phyloP scores from a whole-genome alignment of 495 filamentous ascomycete species.

The Penicillium odoratum region DNA sequence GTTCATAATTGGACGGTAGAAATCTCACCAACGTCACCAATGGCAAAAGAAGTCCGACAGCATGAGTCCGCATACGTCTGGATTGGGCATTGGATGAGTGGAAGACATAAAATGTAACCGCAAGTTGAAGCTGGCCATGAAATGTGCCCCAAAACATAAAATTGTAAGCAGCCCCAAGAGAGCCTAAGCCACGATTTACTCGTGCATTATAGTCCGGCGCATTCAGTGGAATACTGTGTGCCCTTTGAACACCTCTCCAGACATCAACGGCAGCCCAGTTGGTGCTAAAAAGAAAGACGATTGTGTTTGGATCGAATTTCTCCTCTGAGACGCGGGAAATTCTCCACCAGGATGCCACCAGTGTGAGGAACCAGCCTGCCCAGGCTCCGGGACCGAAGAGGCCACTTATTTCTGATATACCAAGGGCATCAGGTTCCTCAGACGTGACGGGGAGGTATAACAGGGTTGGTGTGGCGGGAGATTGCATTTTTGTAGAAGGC shows the following conservation, averaged over 20 bases:
- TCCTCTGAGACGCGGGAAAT: slow-evolving; percentile 4
- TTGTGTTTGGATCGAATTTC: slow-evolving; percentile 6
- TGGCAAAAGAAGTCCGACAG: background rate
- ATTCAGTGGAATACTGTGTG: slow-evolving; percentile 1
- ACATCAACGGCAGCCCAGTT: slow-evolving; percentile 9
- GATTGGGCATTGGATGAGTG: background rate
- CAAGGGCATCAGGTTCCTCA: slow-evolving; percentile 1
- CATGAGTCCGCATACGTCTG: background rate
- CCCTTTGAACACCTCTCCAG: background rate
- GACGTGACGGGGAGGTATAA: slow-evolving; percentile 7
- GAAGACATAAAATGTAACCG: background rate
- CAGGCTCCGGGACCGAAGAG: background rate
- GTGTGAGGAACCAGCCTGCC: slow-evolving; percentile 6
- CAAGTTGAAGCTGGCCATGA: background rate
- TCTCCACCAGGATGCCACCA: slow-evolving; percentile 6
- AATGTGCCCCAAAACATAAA: slow-evolving; percentile 5
- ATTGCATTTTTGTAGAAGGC: background rate
- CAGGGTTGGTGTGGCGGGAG: background rate
- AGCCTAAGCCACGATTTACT: background rate
- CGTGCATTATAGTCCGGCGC: background rate
- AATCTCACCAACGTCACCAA: background rate
- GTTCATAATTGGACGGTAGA: background rate
- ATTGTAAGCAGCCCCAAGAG: slow-evolving; percentile 1
- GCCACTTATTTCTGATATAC: slow-evolving; percentile 7
- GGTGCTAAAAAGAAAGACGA: background rate